phyloP scores from a whole-genome alignment of 768 basidiomycete genomes.

The Collybia sp. region DNA sequence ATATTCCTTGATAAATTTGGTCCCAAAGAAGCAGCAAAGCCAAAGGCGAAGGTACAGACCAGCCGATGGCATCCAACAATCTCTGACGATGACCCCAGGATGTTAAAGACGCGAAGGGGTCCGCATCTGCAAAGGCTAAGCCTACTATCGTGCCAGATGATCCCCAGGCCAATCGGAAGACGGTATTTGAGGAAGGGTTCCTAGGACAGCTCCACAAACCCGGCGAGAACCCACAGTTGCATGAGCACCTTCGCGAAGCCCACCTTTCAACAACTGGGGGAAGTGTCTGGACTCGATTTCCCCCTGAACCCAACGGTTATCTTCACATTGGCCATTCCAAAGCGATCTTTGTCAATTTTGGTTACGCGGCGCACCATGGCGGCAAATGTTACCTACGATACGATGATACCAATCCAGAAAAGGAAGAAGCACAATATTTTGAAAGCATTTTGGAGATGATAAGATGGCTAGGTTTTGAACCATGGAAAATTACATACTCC shows the following conservation, averaged over 20 bases:
- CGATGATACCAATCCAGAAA: conserved; percentile 98
- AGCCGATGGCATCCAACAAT: no score
- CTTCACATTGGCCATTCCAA: conserved; percentile 97
- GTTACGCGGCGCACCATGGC: conserved; percentile 93
- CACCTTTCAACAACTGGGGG: conserved; percentile 82
- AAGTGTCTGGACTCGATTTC: conserved; percentile 91
- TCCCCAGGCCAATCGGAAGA: conserved; percentile 38
- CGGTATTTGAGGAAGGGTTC: conserved; percentile 94
- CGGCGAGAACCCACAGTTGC: conserved; percentile 88
- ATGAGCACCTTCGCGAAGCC: conserved; percentile 68
- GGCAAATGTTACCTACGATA: conserved; percentile 93
- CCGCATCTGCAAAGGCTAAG: conserved; percentile 23
- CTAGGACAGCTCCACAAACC: conserved; percentile 89
- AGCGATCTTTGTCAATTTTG: conserved; percentile 97
- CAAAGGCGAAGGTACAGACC: conserved; percentile 56
- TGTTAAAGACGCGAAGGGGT: no score
- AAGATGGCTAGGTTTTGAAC: conserved; percentile 96
- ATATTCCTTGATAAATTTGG: conserved; percentile 69
- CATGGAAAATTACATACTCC: conserved; percentile 98
- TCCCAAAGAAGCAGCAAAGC: conserved; percentile 58
- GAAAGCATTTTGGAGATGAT: conserved; percentile 95
- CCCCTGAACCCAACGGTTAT: conserved; percentile 97
- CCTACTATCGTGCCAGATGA: conserved; percentile 23
- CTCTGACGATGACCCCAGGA: no score
- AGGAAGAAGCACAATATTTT: conserved; percentile 94